Conservation (phyloP, 306 rosid species). For the Cajanus cajan region DNA sequence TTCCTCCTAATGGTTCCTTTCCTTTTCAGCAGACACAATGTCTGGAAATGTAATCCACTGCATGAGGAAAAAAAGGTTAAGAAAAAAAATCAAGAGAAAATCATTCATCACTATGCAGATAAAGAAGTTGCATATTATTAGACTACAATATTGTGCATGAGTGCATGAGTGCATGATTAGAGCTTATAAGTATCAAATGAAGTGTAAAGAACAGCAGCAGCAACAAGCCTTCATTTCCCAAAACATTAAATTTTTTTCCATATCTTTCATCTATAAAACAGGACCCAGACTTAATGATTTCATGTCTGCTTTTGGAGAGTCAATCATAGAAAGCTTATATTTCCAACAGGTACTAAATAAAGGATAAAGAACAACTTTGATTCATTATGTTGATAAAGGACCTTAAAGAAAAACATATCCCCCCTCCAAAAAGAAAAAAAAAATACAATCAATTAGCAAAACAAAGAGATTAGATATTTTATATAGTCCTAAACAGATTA, state of each 20-base stretch:
- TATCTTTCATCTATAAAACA: background rate
- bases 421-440: too few relatives aligned
- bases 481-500: too few relatives aligned
- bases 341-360: background rate
- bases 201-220: constrained; percentile 5
- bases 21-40: constrained; percentile 34
- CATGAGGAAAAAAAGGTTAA: constrained; percentile 34
- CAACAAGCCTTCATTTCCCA: constrained; percentile 11
- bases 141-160: constrained; percentile 3
- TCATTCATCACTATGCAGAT: background rate
- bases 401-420: background rate
- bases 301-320: background rate
- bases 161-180: background rate
- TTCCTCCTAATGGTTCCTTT: constrained; percentile 27
- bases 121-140: constrained; percentile 21
- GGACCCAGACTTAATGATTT: background rate
- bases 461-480: too few relatives aligned
- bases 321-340: background rate
- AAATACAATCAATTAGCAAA: too few relatives aligned
- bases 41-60: constrained; percentile 46
- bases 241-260: constrained; percentile 1
- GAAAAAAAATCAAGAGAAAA: constrained; percentile 11
- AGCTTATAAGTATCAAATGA: background rate
- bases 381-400: background rate
- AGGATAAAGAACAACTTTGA: background rate